Base-by-base conservation (phyloP, 106 monocot genomes). In the Dendrobium huoshanense region DNA sequence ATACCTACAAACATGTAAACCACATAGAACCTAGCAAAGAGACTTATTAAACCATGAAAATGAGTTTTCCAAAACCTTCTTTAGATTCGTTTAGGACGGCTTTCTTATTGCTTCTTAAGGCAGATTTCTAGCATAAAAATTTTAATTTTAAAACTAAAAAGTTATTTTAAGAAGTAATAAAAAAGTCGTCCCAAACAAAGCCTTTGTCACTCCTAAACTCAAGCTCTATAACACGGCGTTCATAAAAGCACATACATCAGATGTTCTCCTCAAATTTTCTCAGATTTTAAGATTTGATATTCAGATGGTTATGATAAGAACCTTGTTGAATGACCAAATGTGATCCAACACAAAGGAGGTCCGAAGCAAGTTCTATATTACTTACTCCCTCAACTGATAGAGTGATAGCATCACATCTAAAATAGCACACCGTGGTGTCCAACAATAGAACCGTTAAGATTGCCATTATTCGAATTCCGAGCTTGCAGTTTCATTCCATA, bases 401-500 rank as follows among this genome's bases (percentile, higher is more conserved):
- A 37, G 15, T 74, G 20, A 20, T 43, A 42, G 43, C 17, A 74
- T 20, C 4, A 22, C 37, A 40, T 70, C 44, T 74, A 74, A 74
- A 74, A 74, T 43, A 74, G 44, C 44, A 74, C 41, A 74, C 74
- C 74, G n/a, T 56, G 81, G 67, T 47, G 31, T n/a, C 61, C 83
- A 75, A 77, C 51, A 43, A 78, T 48, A 31, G 82, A 77, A 73
- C 80, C 72, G 20, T 43, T 44, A 20, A 82, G 41, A 75, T 43
- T 75, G 4, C 41, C 81, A 40, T 43, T 68, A 70, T 75, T 81
- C 4, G 75, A 77, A 79, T 76, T 45, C 37, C 84, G 78, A 67
- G 55, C 47, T 45, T 89, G 80, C 2, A 78, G 56, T 70, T 87
- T 87, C 48, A 87, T 33, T 7, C 77, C 81, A 70, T 87, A 86